These are phyloP conservation scores for Leccinum broughii DNA, from an alignment of 768 basidiomycete genomes.

Conservation along the genomic window DNA sequence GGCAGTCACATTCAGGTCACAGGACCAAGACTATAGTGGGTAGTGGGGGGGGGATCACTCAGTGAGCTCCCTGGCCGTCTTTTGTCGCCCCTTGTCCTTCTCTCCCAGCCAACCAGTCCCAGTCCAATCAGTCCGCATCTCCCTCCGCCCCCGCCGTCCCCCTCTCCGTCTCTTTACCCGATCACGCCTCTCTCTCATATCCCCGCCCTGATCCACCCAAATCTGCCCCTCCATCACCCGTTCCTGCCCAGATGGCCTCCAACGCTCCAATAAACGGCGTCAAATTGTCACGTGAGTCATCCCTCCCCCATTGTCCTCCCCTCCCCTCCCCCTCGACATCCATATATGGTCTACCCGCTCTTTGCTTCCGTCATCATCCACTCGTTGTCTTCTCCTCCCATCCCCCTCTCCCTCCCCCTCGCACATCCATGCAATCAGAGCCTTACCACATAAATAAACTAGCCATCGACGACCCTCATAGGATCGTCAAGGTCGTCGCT, in stretches of 20 bases:
- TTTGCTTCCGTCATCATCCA: slow-evolving; percentile 25
- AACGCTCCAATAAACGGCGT: slow-evolving; percentile 86
- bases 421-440: slow-evolving; percentile 29
- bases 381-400: slow-evolving; percentile 41
- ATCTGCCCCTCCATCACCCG: slow-evolving; percentile 10
- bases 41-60: slow-evolving; percentile 11
- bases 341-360: slow-evolving; percentile 33
- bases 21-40: slow-evolving; percentile 23
- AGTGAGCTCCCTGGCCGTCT: slow-evolving; percentile 26
- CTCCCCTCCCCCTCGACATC: slow-evolving; percentile 19
- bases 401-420: slow-evolving; percentile 19
- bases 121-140: slow-evolving; percentile 12
- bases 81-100: slow-evolving; percentile 25
- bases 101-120: slow-evolving; percentile 7
- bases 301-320: slow-evolving; percentile 16
- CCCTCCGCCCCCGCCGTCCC: neutral
- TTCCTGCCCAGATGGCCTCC: slow-evolving; percentile 54
- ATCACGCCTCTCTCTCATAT: slow-evolving; percentile 9
- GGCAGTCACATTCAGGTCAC: slow-evolving; percentile 31
- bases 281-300: slow-evolving; percentile 77
- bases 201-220: slow-evolving; percentile 16
- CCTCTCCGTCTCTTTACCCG: neutral
- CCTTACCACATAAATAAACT: slow-evolving; percentile 28
- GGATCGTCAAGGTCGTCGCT: slow-evolving; percentile 92
- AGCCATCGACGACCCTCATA: slow-evolving; percentile 95